Base-by-base conservation (phyloP, 805 yeast genomes). In the Suhomyces sp. region DNA sequence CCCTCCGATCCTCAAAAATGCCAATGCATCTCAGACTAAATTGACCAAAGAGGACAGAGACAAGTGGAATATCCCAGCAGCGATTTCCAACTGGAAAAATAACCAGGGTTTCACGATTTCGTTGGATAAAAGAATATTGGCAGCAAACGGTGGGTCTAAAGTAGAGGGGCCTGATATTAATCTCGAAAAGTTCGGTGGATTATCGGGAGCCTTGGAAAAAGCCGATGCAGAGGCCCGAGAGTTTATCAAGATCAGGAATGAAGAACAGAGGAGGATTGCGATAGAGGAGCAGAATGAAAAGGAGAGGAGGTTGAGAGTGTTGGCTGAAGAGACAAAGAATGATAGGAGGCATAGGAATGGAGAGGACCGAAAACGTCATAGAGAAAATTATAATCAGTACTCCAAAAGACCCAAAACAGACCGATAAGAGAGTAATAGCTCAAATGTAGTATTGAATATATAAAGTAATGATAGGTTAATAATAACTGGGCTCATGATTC, bases 41-140 rank as follows among this genome's bases (percentile, higher is more conserved):
- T 65, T 86, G 17, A 80, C 91, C 0, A 81, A 82, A 24, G 89
- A 86, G 57, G 96, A 91, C 49, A 87, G 84, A 56, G 82, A 80
- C 24, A 78, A 81, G 54, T 93, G 97, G 97, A 78, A 79, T 46
- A 90, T 94, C 27, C 98, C 98, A 0, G 85, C 96, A 0, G 89
- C 96, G 1, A 81, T 93, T 0, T 93, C 98, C 1, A 90, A 89
- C 66, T 94, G 98, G 97, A 92, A 91, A 67, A 94, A 94, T 66
- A 89, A 92, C 15, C 87, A 88, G 59, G 97, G 98, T 1, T 89
- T 84, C 63, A 84, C 96, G 0, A 85, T 92, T 44, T 83, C 87
- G 0, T 67, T 92, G 40, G 96, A 91, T 50, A 88, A 87, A 61
- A 75, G 97, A 53, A 73, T 89, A 50, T 53, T 61, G 21, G 85